Conservation (phyloP, 2,329 filamentous ascomycete species). For the Fusarium anguioides region DNA sequence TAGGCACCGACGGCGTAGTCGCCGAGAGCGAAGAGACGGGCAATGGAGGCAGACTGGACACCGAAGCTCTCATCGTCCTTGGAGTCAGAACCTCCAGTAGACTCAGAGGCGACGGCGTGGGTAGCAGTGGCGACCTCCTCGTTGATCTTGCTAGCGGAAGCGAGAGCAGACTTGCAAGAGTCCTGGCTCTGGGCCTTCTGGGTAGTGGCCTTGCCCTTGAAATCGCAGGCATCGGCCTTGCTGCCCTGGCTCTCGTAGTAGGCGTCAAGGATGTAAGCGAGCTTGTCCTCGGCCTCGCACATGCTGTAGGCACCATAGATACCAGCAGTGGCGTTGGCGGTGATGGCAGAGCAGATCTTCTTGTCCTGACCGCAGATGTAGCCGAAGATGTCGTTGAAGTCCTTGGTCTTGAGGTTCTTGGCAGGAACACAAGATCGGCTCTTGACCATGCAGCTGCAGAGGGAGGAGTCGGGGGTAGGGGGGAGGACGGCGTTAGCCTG, state of each 20-base stretch:
- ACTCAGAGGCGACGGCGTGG: slow-evolving; percentile 47
- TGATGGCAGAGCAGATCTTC: slow-evolving; percentile 74
- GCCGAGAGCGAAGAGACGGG: slow-evolving; percentile 58
- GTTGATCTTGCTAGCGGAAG: slow-evolving; percentile 70
- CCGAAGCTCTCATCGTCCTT: slow-evolving; percentile 49
- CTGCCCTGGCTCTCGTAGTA: slow-evolving; percentile 73
- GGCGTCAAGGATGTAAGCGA: slow-evolving; percentile 77
- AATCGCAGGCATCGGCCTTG: slow-evolving; percentile 72
- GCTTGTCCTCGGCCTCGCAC: slow-evolving; percentile 76
- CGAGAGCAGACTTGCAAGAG: slow-evolving; percentile 69
- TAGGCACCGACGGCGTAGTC: slow-evolving; percentile 63
- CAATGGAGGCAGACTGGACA: slow-evolving; percentile 51
- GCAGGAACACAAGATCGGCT: slow-evolving; percentile 77
- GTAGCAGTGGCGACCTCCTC: slow-evolving; percentile 60
- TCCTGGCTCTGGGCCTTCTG: slow-evolving; percentile 60
- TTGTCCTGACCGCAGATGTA: slow-evolving; percentile 73
- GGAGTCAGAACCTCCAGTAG: slow-evolving; percentile 37
- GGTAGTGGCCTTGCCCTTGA: slow-evolving; percentile 72
- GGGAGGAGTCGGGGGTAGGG: slow-evolving; percentile 78
- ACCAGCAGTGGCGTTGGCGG: slow-evolving; percentile 72
- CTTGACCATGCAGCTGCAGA: slow-evolving; percentile 88
- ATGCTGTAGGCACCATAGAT: slow-evolving; percentile 82
- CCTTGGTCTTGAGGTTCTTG: slow-evolving; percentile 64
- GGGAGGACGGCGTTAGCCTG: slow-evolving; percentile 74
- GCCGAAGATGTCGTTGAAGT: slow-evolving; percentile 77